Evolutionary conservation across 495 filamentous ascomycete genomes (phyloP).

Genomic region (Evernia prunastri): DNA sequence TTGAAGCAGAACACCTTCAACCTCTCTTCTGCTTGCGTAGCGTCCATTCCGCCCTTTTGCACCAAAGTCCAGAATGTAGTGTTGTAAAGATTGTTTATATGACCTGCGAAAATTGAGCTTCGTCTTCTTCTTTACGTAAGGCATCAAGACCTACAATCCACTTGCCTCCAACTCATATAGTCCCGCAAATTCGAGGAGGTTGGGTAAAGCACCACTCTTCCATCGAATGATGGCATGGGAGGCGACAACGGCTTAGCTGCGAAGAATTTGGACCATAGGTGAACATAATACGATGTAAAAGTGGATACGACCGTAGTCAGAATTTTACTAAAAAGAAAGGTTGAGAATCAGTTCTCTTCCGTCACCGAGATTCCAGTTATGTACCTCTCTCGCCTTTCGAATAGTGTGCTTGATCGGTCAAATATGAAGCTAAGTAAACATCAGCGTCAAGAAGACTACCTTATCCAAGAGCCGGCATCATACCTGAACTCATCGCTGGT

Average conservation of each 20-base stretch:
- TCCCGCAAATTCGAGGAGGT: conserved; percentile 71
- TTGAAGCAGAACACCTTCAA: conserved; percentile 49
- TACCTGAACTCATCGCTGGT: conserved; percentile 91
- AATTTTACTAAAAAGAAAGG: conserved; percentile 59
- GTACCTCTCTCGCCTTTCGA: conserved; percentile 80
- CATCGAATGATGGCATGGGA: conserved; percentile 85
- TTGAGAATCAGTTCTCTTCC: conserved; percentile 8
- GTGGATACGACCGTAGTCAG: conserved; percentile 84
- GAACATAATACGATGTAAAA: conserved; percentile 86
- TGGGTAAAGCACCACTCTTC: conserved; percentile 82
- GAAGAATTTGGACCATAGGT: conserved; percentile 74
- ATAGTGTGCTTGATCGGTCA: conserved; percentile 69
- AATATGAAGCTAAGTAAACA: conserved; percentile 67
- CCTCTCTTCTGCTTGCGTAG: conserved; percentile 68
- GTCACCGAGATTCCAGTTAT: conserved; percentile 8
- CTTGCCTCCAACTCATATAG: conserved; percentile 96
- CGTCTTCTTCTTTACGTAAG: not conserved
- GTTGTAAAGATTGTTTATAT: conserved; percentile 98
- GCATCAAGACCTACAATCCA: conserved; percentile 62
- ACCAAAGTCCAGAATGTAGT: conserved; percentile 93
- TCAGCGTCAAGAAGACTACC: not conserved
- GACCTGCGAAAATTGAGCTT: conserved; percentile 47
- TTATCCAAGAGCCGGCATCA: not conserved
- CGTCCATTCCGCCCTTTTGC: conserved; percentile 63
- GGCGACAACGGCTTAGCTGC: conserved; percentile 56